These are phyloP conservation scores for Suillus cothurnatus DNA, from an alignment of 768 basidiomycete species.

Conservation along the genomic window DNA sequence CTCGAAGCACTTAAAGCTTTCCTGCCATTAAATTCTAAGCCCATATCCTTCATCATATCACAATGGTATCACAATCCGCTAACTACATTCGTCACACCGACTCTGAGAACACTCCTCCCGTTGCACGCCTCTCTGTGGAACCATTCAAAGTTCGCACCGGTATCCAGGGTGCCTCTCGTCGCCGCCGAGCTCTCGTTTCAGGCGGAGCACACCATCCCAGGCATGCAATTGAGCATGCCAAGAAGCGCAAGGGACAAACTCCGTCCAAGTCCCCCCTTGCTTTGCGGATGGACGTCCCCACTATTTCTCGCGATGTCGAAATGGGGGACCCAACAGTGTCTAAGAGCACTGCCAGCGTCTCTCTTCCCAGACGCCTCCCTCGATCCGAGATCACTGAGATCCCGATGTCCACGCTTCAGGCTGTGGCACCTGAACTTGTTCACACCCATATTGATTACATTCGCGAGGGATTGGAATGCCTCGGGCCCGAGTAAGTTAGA, in stretches of 20 bases:
- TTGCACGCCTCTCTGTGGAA: conserved; percentile 5
- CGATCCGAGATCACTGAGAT: conserved; percentile 21
- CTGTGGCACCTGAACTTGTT: conserved; percentile 30
- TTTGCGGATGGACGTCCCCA: conserved; percentile 34
- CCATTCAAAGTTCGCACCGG: conserved; percentile 28
- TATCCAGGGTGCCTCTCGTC: conserved; percentile 35
- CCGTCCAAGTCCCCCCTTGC: conserved; percentile 17
- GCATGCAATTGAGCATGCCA: conserved; percentile 42
- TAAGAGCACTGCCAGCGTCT: conserved; percentile 10
- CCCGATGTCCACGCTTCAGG: conserved; percentile 15
- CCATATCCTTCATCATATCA: conserved; percentile 9
- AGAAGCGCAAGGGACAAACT: conserved; percentile 32
- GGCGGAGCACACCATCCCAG: conserved; percentile 33
- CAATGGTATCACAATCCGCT: conserved; percentile 32
- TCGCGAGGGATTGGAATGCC: conserved; percentile 27
- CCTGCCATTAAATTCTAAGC: conserved; percentile 8
- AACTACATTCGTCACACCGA: conserved; percentile 26
- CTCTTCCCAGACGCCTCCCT: conserved; percentile 28
- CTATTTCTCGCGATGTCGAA: conserved; percentile 10
- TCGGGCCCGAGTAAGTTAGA: conserved; percentile 30
- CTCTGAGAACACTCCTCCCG: conserved; percentile 38
- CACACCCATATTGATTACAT: conserved; percentile 27
- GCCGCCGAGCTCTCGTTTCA: conserved; percentile 41
- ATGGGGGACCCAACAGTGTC: conserved; percentile 13
- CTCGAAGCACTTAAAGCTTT: background rate